Evolutionary conservation across 2,329 filamentous ascomycete genomes (phyloP).

Genomic region (Dactylellina drechsleri): DNA sequence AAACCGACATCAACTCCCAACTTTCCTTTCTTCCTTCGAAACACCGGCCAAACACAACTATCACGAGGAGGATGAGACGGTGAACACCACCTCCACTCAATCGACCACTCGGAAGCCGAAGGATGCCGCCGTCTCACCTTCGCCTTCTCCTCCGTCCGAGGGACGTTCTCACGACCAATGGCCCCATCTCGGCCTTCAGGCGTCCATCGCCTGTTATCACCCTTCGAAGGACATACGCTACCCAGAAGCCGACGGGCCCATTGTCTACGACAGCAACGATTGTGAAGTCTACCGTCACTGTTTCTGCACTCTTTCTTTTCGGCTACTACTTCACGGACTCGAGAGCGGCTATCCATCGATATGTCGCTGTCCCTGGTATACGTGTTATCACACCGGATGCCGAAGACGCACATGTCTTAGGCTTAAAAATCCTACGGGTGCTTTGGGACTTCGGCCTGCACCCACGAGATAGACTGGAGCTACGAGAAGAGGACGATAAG

Average conservation of each 20-base stretch:
- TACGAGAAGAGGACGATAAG: constrained; percentile 60
- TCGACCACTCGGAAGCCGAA: constrained; percentile 33
- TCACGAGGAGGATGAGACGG: constrained; percentile 50
- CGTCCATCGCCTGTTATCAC: constrained; percentile 27
- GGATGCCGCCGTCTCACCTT: constrained; percentile 51
- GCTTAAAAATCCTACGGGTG: constrained; percentile 75
- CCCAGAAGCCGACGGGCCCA: constrained; percentile 24
- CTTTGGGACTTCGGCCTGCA: constrained; percentile 80
- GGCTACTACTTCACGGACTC: constrained; percentile 66
- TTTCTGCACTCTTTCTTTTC: constrained; percentile 39
- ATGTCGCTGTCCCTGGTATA: constrained; percentile 70
- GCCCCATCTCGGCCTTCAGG: constrained; percentile 22
- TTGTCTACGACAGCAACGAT: constrained; percentile 39
- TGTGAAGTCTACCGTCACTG: constrained; percentile 42
- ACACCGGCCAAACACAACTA: constrained; percentile 1
- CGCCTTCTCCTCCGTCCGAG: constrained; percentile 40
- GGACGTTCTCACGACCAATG: constrained; percentile 39
- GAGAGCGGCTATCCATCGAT: constrained; percentile 67
- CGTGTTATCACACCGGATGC: constrained; percentile 74
- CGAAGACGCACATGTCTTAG: constrained; percentile 90
- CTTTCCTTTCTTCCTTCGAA: constrained; percentile 3
- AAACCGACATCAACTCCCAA: constrained; percentile 29
- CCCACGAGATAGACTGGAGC: constrained; percentile 77
- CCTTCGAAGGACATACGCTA: constrained; percentile 36
- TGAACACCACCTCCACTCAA: constrained; percentile 33